Base-by-base conservation (phyloP, 495 filamentous ascomycete species). In the Lichenothelia convexa region DNA sequence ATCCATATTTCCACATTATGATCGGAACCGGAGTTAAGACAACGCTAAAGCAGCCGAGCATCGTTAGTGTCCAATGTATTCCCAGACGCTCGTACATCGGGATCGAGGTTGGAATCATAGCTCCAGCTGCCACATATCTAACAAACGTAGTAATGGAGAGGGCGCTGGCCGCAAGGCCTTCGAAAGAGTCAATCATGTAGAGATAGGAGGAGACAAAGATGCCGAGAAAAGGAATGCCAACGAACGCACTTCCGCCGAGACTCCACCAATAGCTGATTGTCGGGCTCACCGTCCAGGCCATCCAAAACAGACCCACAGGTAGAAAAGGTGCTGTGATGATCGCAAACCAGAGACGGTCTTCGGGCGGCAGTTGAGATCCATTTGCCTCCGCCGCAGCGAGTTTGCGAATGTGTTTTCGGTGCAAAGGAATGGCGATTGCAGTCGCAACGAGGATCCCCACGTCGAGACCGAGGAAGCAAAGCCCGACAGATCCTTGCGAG, bases 291-390 rank as follows among this genome's bases (percentile, higher is more conserved):
- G 38, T 45, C 69, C 70, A 71, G 1, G 62, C 72, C 56, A 76
- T 66, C 70, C 71, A 75, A 47, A 75, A 75, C n/a, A 75, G 46
- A 19, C 51, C 52, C 23, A 70, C 57, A 0, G 72, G 70, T n/a
- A 78, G 58, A 21, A 40, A 32, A 0, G 65, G 58, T 0, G 62
- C 68, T 0, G 66, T 69, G 6, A 72, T 43, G 55, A 78, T 72
- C 8, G 65, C 65, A 27, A 61, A 71, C 64, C 62, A 71, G 1
- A 77, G 52, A 4, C 72, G 54, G 37, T 64, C 63, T 39, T 78
- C 73, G 0, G 73, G 71, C 18, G 62, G 54, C 23, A 66, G 46
- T 12, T 49, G 38, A 15, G 36, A 41, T 0, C 46, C 49, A 18
- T 53, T 54, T 20, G 50, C 21, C 29, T 59, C 56, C n/a, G n/a